Base-by-base conservation (phyloP, 306 rosid species). In the Dryas octopetala region DNA sequence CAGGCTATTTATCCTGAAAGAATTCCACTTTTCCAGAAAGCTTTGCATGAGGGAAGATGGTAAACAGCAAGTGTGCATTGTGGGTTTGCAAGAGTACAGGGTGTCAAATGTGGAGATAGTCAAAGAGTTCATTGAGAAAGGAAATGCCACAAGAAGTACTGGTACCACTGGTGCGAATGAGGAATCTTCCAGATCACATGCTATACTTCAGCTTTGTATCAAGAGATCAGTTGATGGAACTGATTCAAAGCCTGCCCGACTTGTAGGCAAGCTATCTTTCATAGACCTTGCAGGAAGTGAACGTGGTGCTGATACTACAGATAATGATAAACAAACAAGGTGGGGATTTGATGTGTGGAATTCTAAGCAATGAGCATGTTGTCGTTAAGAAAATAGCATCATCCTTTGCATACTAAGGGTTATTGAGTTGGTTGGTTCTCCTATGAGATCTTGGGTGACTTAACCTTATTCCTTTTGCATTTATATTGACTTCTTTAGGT, bases 41-140 rank as follows among this genome's bases (percentile, higher is more conserved):
- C 95, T 91, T 76, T 89, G 79, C 88, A 89, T 89, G 88, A 88
- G 97, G 86, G 97, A 91, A 89, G 93, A 89, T 83, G 97, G 97
- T 67, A 91, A 85, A 84, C 97, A 91, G 63, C 97, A 89, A 82
- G 97, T 91, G 70, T 91, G 97, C 85, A 88, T 89, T 50, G 95
- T 91, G 43, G 97, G 95, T 75, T 88, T 91, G 89, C 95, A 91
- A 88, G 97, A 89, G 79, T 89, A 83, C 82, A 76, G 78, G 68
- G 96, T 89, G 67, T 83, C 81, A 74, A 70, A 86, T 73, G 97
- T 88, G 74, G 97, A 86, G 85, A 81, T 83, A 46, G 90, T 91
- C 78, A 83, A 81, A 79, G 93, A 86, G 72, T 84, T 89, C 47
- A 88, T 88, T 78, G 96, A 85, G 85, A 91, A 78, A 73, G 91